Percentiles rank a stretch among this genome's conserved stretches.
phyloP scores from a whole-genome alignment of 1,139 yeast genomes.

The Candida albicans region DNA sequence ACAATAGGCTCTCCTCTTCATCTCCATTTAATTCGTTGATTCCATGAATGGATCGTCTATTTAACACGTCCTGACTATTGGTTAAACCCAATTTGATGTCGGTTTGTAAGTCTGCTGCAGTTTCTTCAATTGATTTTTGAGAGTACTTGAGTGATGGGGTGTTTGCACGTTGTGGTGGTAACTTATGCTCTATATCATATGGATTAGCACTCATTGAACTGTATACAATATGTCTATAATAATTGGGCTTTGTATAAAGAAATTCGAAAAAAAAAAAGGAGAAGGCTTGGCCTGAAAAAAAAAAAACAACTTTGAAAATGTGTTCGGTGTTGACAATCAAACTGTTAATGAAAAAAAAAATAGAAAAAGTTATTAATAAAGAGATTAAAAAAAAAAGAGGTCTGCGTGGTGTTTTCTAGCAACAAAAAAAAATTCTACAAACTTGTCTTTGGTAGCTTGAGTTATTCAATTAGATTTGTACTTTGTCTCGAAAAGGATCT shows the following conservation, averaged over 20 bases:
- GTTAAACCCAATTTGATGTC: slow-evolving; percentile 58
- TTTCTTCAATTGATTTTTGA: slow-evolving; percentile 58
- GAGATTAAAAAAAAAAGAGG: too few species aligned
- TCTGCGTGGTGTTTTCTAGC: too few species aligned
- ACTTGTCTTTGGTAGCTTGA: too few species aligned
- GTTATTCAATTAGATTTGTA: too few species aligned
- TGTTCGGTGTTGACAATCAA: too few species aligned
- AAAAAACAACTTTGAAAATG: too few species aligned
- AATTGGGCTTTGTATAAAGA: neutral
- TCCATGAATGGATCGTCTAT: slow-evolving; percentile 76
- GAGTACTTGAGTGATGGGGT: slow-evolving; percentile 58
- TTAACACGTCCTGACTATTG: slow-evolving; percentile 65
- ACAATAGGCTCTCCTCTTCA: slow-evolving; percentile 70
- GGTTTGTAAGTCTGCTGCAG: slow-evolving; percentile 61
- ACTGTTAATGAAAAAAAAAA: too few species aligned
- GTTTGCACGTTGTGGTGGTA: slow-evolving; percentile 25
- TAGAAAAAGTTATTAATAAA: too few species aligned
- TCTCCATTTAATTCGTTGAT: slow-evolving; percentile 68
- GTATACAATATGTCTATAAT: neutral
- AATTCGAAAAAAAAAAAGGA: neutral
- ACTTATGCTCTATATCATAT: slow-evolving; percentile 19
- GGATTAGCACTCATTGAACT: slow-evolving; percentile 17
- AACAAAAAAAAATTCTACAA: too few species aligned
- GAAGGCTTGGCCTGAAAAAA: too few species aligned
- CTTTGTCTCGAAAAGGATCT: too few species aligned